Evolutionary conservation across 1,284 basidiomycete species (phyloP).

Genomic region (Boletus calvinii): DNA sequence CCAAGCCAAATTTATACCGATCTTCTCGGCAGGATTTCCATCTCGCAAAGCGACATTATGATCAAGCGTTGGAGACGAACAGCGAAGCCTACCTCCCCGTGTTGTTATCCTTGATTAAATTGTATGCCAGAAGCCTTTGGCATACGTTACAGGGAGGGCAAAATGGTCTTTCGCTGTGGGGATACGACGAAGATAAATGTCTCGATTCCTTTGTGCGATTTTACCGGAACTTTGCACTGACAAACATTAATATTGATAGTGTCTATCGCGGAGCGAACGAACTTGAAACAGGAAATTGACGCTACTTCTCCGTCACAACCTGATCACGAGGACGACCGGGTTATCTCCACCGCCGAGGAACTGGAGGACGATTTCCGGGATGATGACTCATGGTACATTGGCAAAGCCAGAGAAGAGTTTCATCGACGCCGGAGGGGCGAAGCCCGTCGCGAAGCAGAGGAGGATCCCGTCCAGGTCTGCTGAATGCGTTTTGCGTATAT

Average conservation of each 20-base stretch:
- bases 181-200: constrained; percentile 49
- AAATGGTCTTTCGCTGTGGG: constrained; percentile 64
- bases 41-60: constrained; percentile 95
- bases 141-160: constrained; percentile 70
- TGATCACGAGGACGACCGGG: constrained; percentile 26
- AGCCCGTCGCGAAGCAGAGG: constrained; percentile 47
- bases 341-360: constrained; percentile 20
- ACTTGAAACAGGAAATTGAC: constrained; percentile 30
- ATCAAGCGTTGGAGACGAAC: constrained; percentile 85
- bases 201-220: neutral
- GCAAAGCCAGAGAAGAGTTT: constrained; percentile 75
- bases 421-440: constrained; percentile 50
- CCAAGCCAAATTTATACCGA: neutral
- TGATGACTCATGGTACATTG: constrained; percentile 73
- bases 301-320: constrained; percentile 21
- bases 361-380: constrained; percentile 38
- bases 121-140: constrained; percentile 86
- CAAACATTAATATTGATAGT: constrained; percentile 22
- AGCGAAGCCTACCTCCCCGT: constrained; percentile 89
- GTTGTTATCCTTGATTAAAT: constrained; percentile 74
- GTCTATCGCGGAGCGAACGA: constrained; percentile 24
- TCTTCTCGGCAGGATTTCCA: constrained; percentile 79
- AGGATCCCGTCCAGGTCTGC: constrained; percentile 67
- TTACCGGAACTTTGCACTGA: constrained; percentile 10
- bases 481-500: neutral